Evolutionary conservation across 2,329 filamentous ascomycete species (phyloP), one percentile per base, ranked within the genome.

Genomic region (Aspergillaceae sp.): DNA sequence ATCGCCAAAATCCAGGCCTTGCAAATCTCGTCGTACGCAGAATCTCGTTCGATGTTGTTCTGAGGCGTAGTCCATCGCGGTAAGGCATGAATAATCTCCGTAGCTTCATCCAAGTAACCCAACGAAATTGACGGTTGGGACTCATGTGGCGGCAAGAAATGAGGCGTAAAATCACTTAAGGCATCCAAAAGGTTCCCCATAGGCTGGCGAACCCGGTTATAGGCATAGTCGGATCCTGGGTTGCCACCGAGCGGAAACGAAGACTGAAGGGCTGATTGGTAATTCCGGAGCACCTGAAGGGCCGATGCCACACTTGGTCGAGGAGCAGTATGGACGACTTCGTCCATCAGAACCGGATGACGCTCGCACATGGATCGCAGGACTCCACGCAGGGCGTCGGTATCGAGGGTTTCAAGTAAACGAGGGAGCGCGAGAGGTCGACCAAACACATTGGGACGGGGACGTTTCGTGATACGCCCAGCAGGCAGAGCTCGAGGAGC

Each of bases 11-110:
- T 83, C 92, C 92, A 98, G 1, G 92, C 92, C 60, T 85, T 88
- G 28, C 87, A 84, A 52, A 98, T 90, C 63, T 97, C 92, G 59
- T 98, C 91, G 62, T 98, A 98, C 5, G 91, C 90, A 52, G 88
- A 88, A 55, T 95, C 85, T 68, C 96, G 96, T 72, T 94, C 87
- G 57, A 95, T 79, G 54, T 90, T 90, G 70, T 96, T 86, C 51
- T 87, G 82, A 49, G 85, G 86, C 40, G 83, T 87, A 56, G 92
- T 86, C 89, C 90, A 98, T 60, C 94, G 80, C 3, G 92, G 92
- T 38, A 98, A 75, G 35, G 83, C 77, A 66, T 98, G 90, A 47
- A 97, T 86, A 47, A 97, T 80, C 54, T 91, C 83, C 30, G 92
- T 98, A 48, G 86, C 91, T 40, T 84, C 85, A 55, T 98, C 87